Conservation (phyloP, 495 filamentous ascomycete genomes). For the Acidomyces sp. region DNA sequence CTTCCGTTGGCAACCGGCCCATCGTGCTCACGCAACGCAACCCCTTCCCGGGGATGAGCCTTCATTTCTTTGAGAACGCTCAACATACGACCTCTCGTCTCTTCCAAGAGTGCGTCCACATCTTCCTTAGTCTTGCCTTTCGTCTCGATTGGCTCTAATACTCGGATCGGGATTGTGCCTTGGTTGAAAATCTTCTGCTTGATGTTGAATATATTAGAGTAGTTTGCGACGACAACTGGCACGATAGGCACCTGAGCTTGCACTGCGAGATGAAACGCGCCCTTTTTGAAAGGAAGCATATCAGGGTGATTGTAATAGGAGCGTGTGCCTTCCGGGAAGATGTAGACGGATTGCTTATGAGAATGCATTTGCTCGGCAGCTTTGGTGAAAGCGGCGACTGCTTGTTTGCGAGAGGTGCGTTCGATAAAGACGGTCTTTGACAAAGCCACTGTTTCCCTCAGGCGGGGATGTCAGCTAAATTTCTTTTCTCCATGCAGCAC, state of each 20-base stretch:
- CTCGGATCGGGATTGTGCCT: constrained; percentile 62
- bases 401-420: constrained; percentile 62
- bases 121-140: constrained; percentile 60
- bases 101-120: constrained; percentile 62
- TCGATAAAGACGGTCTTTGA: constrained; percentile 91
- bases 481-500: too few species aligned
- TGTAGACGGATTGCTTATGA: constrained; percentile 75
- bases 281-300: constrained; percentile 91
- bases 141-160: constrained; percentile 79
- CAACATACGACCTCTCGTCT: constrained; percentile 67
- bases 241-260: constrained; percentile 89
- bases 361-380: constrained; percentile 66
- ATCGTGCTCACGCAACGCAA: constrained; percentile 13
- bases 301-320: constrained; percentile 72
- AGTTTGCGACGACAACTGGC: constrained; percentile 76
- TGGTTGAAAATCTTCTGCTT: constrained; percentile 54
- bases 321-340: constrained; percentile 73
- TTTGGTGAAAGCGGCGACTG: constrained; percentile 72
- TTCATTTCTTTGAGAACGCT: constrained; percentile 55
- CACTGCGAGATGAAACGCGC: constrained; percentile 90
- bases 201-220: constrained; percentile 66
- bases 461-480: too few species aligned
- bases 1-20: neutral
- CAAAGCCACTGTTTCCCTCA: constrained; percentile 50
- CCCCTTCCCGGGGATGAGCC: constrained; percentile 14